Evolutionary conservation across 1,139 yeast species (phyloP), one percentile per base, ranked within the genome.

Genomic region (Magnusiomyces paraingens): DNA sequence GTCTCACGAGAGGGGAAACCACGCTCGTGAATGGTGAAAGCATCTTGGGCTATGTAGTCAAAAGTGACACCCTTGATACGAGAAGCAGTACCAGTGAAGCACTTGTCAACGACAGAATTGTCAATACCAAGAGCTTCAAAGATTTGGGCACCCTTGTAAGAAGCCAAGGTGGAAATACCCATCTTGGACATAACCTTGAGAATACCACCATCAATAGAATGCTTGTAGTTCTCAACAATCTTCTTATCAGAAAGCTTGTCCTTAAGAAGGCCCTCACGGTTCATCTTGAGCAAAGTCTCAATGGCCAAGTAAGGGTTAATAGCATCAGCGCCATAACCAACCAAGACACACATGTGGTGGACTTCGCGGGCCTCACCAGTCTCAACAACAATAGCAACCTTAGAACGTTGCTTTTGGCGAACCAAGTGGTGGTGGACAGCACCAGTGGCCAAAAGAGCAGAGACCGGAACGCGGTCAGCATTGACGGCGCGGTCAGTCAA

Each of bases 351-450:
- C 70, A 90, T 82, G 73, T 93, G 98, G 70, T 93, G 99, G 49
- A 91, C 95, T 72, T 93, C 99, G 70, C 96, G 85, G 18, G 98
- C 98, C 73, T 93, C 99, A 52, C 95, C 97, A 48, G 98, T 84
- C 74, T 93, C 97, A 59, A 91, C 78, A 59, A 93, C 75, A 61
- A 93, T 73, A 2, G 98, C 98, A 59, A 91, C 97, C 70, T 89
- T 88, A 41, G 98, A 87, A 73, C 99, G 90, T 71, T 88, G 95
- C 75, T 91, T 93, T 70, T 90, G 95, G 72, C 96, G 82, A 58
- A 93, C 96, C 70, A 93, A 79, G 70, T 90, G 96, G 71, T 93
- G 98, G 73, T 93, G 99, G 55, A 93, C 95, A 40, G 98, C 94
- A 73, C 98, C 97, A 55, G 86, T 78, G n/a, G 99, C 98, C 63